Conservation (phyloP, 768 basidiomycete genomes). For the Phallus indusiatus region DNA sequence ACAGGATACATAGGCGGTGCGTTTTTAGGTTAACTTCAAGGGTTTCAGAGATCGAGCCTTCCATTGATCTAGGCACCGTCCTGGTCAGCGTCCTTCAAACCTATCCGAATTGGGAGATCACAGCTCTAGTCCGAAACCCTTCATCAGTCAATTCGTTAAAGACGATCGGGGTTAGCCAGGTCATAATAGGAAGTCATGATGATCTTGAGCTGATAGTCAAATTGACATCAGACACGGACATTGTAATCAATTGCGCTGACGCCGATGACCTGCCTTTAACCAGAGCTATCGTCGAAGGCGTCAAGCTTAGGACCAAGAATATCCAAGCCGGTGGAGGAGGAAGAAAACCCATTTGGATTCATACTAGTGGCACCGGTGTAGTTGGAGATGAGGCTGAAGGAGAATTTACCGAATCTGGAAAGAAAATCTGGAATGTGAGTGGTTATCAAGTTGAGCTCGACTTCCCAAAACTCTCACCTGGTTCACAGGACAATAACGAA, state of each 20-base stretch:
- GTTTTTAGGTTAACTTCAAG: not conserved
- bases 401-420: conserved; percentile 10
- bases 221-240: conserved; percentile 9
- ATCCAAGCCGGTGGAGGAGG: not conserved
- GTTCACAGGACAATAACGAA: conserved; percentile 14
- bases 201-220: conserved; percentile 3
- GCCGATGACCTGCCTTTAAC: conserved; percentile 17
- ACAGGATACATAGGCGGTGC: conserved; percentile 10
- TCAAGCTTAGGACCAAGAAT: conserved; percentile 6
- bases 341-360: conserved; percentile 17
- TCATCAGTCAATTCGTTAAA: not conserved
- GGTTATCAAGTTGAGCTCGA: not conserved
- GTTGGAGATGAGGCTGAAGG: conserved; percentile 12
- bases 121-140: conserved; percentile 5
- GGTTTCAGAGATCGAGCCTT: not conserved
- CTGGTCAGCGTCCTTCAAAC: not conserved
- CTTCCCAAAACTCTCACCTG: not conserved
- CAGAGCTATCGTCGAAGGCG: conserved; percentile 15
- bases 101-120: conserved; percentile 1
- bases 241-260: conserved; percentile 19
- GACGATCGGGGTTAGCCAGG: not conserved
- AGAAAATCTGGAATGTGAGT: conserved; percentile 18
- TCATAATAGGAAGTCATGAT: conserved; percentile 2
- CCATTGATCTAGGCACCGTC: not conserved
- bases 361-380: conserved; percentile 17